Evolutionary conservation across 495 filamentous ascomycete species (phyloP), one percentile per base, ranked within the genome.

Genomic region (Aspergillus asperescens): DNA sequence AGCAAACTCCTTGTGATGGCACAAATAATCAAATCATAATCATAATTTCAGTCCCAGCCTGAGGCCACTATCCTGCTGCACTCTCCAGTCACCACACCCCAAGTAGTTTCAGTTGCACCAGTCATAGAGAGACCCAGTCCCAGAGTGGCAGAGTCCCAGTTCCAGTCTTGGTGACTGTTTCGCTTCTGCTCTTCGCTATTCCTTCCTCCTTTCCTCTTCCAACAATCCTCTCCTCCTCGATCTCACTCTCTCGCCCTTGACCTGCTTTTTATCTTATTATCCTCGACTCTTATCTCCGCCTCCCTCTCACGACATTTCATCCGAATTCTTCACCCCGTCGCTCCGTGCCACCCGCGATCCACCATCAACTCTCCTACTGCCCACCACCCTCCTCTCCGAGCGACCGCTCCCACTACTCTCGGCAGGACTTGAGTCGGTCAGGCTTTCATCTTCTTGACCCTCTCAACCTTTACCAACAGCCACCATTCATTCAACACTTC

Each of bases 151-250:
- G 29, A 32, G 32, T 35, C 12, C 25, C 13, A 35, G 13, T 35
- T 16, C 46, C 40, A 43, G 29, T 54, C 35, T 50, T 44, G 57
- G 34, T 48, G 22, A 27, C 40, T 28, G 20, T 53, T 61, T 44
- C 48, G 39, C 48, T 54, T 50, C 52, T 55, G 52, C 52, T 57
- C 39, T 61, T 59, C 53, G 47, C 37, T 49, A 51, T 46, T 57
- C 44, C 18, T 43, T 41, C 43, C 38, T 31, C 48, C 42, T 40
- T 46, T 19, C 25, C 16, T 55, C 34, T 41, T 40, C 31, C 48
- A 13, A 54, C 42, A 42, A 13, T 31, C n/a, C 24, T 45, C 42
- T 35, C 43, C 43, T 50, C 43, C 43, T 35, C 47, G 19, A 54
- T 48, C 28, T 29, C 32, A 27, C 23, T n/a, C 24, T 55, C 51